Conservation (phyloP, 2,329 filamentous ascomycete genomes). For the Metarhizium rileyi region DNA sequence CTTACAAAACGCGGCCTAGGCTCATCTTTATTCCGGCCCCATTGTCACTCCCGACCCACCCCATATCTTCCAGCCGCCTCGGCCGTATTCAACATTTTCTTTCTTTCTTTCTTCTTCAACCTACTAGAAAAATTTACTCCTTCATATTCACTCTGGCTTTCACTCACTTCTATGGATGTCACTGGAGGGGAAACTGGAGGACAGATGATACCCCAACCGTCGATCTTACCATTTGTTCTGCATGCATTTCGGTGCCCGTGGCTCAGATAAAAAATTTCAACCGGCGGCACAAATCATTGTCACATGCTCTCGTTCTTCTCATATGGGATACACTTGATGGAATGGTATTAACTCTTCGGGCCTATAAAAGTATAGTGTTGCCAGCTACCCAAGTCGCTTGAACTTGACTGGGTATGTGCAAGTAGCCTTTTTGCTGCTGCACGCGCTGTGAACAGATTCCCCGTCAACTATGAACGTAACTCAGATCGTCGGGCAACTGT, state of each 20-base stretch:
- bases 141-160: conserved; percentile 63
- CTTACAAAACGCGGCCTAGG: conserved; percentile 6
- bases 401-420: no score
- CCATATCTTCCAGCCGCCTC: neutral
- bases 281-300: conserved; percentile 22
- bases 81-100: conserved; percentile 4
- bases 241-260: conserved; percentile 22
- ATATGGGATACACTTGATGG: no score
- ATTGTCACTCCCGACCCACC: no score
- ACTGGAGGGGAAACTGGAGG: conserved; percentile 64
- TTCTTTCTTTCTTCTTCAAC: conserved; percentile 25
- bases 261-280: conserved; percentile 25
- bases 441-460: no score
- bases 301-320: no score
- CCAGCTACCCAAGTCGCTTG: no score
- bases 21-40: conserved; percentile 18
- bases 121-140: conserved; percentile 38
- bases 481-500: no score
- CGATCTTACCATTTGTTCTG: conserved; percentile 41
- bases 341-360: no score
- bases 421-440: no score
- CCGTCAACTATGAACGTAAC: no score
- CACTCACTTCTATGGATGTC: conserved; percentile 39
- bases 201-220: conserved; percentile 41
- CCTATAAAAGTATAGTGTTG: no score